Percentiles rank a stretch among this genome's conserved stretches.
These are phyloP conservation scores for Tulasnella sp. DNA, from an alignment of 768 basidiomycete genomes.

Conservation along the genomic window DNA sequence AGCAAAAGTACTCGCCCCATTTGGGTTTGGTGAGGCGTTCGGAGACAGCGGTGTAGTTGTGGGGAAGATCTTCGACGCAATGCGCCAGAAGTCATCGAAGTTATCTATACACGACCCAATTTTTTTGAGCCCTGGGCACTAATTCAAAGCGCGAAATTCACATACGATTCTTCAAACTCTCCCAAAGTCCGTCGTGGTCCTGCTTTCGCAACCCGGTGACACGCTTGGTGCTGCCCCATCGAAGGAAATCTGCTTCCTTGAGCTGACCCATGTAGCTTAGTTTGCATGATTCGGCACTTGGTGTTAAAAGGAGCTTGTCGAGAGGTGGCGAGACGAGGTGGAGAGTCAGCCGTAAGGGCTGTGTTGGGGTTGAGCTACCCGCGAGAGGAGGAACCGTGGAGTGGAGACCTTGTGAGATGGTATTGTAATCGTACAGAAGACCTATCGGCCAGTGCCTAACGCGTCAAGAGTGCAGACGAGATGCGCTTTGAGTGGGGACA, in stretches of 20 bases:
- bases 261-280: conserved; percentile 92
- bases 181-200: conserved; percentile 97
- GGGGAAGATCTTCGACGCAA: conserved; percentile 90
- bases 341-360: conserved; percentile 73
- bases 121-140: background rate
- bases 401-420: conserved; percentile 45
- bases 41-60: conserved; percentile 60
- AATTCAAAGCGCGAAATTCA: background rate
- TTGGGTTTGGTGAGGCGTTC: conserved; percentile 30
- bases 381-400: background rate
- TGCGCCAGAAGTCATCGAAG: conserved; percentile 92
- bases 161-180: conserved; percentile 91
- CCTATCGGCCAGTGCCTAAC: conserved; percentile 97
- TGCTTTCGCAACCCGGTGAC: conserved; percentile 86
- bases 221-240: conserved; percentile 94
- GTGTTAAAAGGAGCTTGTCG: conserved; percentile 78
- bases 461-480: background rate
- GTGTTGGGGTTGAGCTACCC: conserved; percentile 39
- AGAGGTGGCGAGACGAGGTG: conserved; percentile 85
- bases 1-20: conserved; percentile 30
- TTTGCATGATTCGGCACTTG: conserved; percentile 82
- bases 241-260: conserved; percentile 94
- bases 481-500: background rate
- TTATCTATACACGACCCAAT: conserved; percentile 61
- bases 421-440: conserved; percentile 83